phyloP scores from a whole-genome alignment of 23 red algal genomes.

The Gracilaria caudata region DNA sequence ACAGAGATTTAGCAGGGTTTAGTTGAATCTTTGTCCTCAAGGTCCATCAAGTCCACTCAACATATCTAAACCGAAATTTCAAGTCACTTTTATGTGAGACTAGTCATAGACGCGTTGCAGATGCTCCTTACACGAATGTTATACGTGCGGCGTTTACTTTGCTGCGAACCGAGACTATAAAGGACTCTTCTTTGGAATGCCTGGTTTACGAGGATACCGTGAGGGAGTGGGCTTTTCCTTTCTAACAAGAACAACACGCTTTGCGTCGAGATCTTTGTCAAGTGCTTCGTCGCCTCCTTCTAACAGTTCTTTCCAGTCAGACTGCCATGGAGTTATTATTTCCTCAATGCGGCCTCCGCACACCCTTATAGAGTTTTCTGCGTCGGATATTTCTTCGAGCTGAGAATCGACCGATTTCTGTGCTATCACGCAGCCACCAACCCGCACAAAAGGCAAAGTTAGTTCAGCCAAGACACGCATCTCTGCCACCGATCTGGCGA shows the following conservation, averaged over 20 bases:
- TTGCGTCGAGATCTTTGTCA: constrained; percentile 23
- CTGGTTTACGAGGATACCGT: constrained; percentile 38
- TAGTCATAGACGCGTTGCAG: not conserved
- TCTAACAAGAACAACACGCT: constrained; percentile 37
- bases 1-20: not conserved
- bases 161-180: not conserved
- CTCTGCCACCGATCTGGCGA: constrained; percentile 80
- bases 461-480: constrained; percentile 77
- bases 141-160: not conserved
- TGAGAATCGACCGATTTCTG: constrained; percentile 73
- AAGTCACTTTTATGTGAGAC: not conserved
- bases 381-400: constrained; percentile 41
- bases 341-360: constrained; percentile 17
- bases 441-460: constrained; percentile 68
- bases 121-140: not conserved
- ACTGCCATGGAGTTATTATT: constrained; percentile 32
- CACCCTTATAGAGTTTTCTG: constrained; percentile 1
- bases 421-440: constrained; percentile 83
- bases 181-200: constrained; percentile 46
- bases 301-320: constrained; percentile 5
- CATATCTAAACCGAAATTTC: not conserved
- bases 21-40: not conserved
- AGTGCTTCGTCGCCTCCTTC: not conserved
- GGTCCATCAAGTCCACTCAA: not conserved
- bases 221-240: constrained; percentile 51